phyloP scores from a whole-genome alignment of 108 stramenopile species.

The Fragilaria radians region DNA sequence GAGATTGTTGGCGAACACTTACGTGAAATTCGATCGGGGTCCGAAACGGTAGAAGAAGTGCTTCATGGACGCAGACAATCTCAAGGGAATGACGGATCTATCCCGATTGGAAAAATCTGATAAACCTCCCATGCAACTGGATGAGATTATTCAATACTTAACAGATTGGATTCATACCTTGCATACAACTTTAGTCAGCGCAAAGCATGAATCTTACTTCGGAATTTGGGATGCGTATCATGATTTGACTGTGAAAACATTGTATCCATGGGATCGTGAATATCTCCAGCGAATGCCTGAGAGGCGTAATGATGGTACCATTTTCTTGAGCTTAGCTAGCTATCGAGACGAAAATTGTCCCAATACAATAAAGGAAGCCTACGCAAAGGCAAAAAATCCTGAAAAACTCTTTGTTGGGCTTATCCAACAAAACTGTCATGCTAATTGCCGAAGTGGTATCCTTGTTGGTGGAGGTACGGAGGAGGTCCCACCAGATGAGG shows the following conservation, averaged over 20 bases:
- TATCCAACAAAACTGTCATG: conserved; percentile 93
- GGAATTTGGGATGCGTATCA: conserved; percentile 83
- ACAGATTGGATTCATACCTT: conserved; percentile 54
- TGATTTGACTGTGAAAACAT: conserved; percentile 62
- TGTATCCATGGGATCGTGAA: conserved; percentile 79
- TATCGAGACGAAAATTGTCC: conserved; percentile 93
- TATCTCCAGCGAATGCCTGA: conserved; percentile 69
- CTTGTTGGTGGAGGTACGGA: conserved; percentile 49
- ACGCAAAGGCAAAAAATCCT: conserved; percentile 79
- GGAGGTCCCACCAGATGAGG: conserved; percentile 63
- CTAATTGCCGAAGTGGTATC: conserved; percentile 64
- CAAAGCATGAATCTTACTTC: conserved; percentile 55
- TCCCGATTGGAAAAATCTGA: conserved; percentile 36
- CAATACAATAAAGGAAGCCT: conserved; percentile 80
- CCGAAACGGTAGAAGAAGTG: conserved; percentile 71
- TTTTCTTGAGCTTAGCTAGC: conserved; percentile 87
- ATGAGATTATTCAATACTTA: conserved; percentile 59
- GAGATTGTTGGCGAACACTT: conserved; percentile 76
- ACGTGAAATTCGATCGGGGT: conserved; percentile 59
- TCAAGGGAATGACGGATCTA: conserved; percentile 1
- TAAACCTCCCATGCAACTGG: conserved; percentile 65
- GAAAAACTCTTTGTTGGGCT: conserved; percentile 86
- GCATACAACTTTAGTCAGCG: conserved; percentile 38
- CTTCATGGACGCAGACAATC: conserved; percentile 26
- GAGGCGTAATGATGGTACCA: conserved; percentile 63